Evolutionary conservation across 1,284 basidiomycete species (phyloP).

Genomic region (Leucoagaricus sp.): DNA sequence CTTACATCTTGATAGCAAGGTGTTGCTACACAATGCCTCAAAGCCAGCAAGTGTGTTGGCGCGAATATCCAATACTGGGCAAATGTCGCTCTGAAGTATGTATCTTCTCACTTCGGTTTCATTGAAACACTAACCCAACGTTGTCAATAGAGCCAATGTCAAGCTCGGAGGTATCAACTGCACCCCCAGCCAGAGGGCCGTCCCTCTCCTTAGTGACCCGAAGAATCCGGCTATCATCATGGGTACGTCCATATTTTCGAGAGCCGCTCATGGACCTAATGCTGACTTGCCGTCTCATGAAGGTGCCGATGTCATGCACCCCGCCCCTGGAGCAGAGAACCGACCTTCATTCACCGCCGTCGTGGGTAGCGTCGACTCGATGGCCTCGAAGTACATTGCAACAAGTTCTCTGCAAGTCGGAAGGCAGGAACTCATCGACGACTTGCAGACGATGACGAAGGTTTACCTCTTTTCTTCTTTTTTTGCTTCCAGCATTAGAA

Average conservation of each 20-base stretch:
- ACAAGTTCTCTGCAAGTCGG: conserved; percentile 61
- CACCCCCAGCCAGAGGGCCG: conserved; percentile 43
- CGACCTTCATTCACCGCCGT: conserved; percentile 71
- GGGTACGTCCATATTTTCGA: conserved; percentile 31
- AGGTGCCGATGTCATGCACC: conserved; percentile 76
- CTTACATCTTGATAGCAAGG: conserved; percentile 50
- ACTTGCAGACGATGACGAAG: conserved; percentile 56
- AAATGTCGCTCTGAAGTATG: conserved; percentile 76
- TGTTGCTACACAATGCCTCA: conserved; percentile 74
- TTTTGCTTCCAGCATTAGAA: conserved; percentile 20
- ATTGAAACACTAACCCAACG: conserved; percentile 6
- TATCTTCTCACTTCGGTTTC: conserved; percentile 3
- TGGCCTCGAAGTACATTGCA: conserved; percentile 50
- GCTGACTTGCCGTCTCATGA: not conserved
- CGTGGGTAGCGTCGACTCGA: conserved; percentile 68
- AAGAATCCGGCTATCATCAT: conserved; percentile 54
- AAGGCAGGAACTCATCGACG: conserved; percentile 68
- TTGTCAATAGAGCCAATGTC: conserved; percentile 55
- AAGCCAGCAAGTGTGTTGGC: conserved; percentile 53
- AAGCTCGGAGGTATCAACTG: conserved; percentile 44
- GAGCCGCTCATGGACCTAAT: not conserved
- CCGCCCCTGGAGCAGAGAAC: conserved; percentile 66
- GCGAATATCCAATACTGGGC: conserved; percentile 74
- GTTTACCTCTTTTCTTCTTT: conserved; percentile 27
- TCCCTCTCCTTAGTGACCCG: conserved; percentile 41